Evolutionary conservation across 768 basidiomycete genomes (phyloP).

Genomic region (Rhodotorula kratochvilovae): DNA sequence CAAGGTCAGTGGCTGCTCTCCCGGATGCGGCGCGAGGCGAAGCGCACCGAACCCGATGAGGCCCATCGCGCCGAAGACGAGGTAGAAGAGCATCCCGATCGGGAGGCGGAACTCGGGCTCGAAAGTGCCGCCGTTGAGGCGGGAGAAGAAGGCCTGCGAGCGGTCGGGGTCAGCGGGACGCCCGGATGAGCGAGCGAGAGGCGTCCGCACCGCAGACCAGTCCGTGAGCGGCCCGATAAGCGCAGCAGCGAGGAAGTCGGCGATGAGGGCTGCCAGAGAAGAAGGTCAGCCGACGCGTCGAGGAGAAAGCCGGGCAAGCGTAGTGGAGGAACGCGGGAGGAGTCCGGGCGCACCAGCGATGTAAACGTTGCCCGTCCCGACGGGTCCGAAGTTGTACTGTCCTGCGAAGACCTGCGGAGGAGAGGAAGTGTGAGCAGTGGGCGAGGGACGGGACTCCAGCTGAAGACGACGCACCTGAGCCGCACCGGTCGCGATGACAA

Average conservation of each 20-base stretch:
- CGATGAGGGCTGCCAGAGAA: slow-evolving; percentile 21
- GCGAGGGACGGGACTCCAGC: no score
- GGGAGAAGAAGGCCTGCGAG: no score
- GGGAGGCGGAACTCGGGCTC: not conserved
- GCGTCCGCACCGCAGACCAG: slow-evolving; percentile 18
- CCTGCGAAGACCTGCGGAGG: slow-evolving; percentile 39
- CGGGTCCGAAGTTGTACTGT: slow-evolving; percentile 25
- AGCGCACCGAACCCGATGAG: no score
- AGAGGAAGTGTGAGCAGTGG: no score
- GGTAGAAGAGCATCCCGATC: slow-evolving; percentile 9
- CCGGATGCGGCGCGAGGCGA: no score
- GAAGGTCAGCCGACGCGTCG: no score
- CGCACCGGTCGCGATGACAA: slow-evolving; percentile 39
- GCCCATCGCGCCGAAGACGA: no score
- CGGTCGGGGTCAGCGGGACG: no score
- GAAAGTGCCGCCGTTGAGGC: not conserved
- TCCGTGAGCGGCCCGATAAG: slow-evolving; percentile 39
- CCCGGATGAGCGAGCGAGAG: slow-evolving; percentile 8
- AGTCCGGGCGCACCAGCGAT: slow-evolving; percentile 1
- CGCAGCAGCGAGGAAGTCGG: slow-evolving; percentile 27
- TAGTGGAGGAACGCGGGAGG: no score
- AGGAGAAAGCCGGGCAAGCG: no score
- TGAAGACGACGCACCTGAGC: slow-evolving; percentile 3
- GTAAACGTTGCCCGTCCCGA: slow-evolving; percentile 26
- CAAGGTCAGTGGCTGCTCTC: no score